Conservation (phyloP, 768 basidiomycete species). For the Suillus discolor region DNA sequence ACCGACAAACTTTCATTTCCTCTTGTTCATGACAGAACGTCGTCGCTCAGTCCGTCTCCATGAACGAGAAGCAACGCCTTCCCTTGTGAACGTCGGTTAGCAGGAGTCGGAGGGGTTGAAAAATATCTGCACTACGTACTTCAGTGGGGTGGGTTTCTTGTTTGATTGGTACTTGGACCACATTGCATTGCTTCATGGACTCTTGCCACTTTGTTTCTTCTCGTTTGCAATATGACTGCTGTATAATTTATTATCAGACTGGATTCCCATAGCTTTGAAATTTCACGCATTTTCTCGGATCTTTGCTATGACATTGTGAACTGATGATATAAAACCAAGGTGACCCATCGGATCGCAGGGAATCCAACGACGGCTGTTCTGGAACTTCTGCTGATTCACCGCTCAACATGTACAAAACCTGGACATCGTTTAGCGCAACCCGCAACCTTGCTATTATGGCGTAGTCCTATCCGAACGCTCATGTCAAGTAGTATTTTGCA, state of each 20-base stretch:
- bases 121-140: not conserved
- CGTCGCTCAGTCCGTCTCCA: conserved; percentile 22
- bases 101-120: conserved; percentile 5
- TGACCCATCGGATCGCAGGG: not conserved
- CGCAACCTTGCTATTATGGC: too few relatives aligned
- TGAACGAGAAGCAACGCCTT: conserved; percentile 32
- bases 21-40: conserved; percentile 19
- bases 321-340: not conserved
- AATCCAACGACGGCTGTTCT: not conserved
- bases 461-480: not conserved
- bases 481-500: not conserved
- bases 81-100: conserved; percentile 21
- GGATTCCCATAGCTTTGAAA: not conserved
- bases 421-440: too few relatives aligned
- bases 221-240: not conserved
- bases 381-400: not conserved
- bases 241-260: conserved; percentile 10
- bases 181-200: conserved; percentile 10
- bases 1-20: conserved; percentile 17
- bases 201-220: conserved; percentile 1
- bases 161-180: not conserved
- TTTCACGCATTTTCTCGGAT: not conserved
- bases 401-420: not conserved
- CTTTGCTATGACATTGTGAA: not conserved
- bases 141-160: not conserved